Percentiles rank a stretch among this genome's conserved stretches.
Conservation (phyloP, 441 rosid genomes). For the Metrosideros polymorpha region DNA sequence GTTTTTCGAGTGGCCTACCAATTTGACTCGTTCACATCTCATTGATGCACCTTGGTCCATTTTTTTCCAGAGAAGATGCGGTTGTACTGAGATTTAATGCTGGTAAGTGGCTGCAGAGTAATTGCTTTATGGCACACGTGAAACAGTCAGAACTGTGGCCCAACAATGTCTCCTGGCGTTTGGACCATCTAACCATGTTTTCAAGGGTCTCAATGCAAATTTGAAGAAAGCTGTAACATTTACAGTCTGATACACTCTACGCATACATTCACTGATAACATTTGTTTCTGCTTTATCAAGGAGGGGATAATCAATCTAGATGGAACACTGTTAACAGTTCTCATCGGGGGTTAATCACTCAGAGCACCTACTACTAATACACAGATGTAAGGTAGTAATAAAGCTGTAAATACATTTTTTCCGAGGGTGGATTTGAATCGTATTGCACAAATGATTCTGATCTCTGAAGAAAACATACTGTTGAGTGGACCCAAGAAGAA, state of each 20-base stretch:
- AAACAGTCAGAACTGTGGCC: neutral
- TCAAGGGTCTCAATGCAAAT: neutral
- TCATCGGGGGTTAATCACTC: neutral
- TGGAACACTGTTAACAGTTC: neutral
- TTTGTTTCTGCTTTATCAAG: neutral
- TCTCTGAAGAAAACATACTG: neutral
- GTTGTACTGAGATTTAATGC: slow-evolving; percentile 3
- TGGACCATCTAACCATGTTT: neutral
- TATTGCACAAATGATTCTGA: neutral
- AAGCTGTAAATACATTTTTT: neutral
- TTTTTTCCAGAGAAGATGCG: neutral
- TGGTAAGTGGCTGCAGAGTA: neutral
- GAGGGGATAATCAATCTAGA: neutral
- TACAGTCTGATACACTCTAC: neutral
- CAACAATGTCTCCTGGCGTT: neutral
- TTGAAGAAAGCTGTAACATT: neutral
- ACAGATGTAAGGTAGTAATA: neutral
- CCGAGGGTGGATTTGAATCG: neutral
- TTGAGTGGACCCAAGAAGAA: neutral
- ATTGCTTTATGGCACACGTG: neutral
- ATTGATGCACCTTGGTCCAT: slow-evolving; percentile 2
- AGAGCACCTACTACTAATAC: neutral
- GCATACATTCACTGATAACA: neutral
- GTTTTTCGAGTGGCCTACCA: neutral
- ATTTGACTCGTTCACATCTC: neutral